These are phyloP conservation scores for Pleurotus citrinopileatus DNA, from an alignment of 768 basidiomycete species.

Conservation along the genomic window DNA sequence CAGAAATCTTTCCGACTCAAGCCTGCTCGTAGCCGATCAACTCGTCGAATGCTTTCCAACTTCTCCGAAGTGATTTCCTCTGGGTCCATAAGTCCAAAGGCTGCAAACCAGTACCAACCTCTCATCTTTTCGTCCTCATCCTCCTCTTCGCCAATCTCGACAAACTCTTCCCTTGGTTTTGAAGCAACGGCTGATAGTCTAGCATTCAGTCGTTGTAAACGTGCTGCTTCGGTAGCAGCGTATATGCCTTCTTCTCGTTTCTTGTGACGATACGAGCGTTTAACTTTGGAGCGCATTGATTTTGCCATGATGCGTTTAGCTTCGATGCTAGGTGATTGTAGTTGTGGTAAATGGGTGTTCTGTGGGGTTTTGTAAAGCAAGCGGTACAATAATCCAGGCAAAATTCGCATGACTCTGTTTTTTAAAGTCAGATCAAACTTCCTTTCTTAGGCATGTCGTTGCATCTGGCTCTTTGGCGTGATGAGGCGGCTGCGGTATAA, in stretches of 20 bases:
- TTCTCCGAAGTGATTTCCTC: slow-evolving; percentile 51
- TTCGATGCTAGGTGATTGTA: neutral
- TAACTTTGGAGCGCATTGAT: slow-evolving; percentile 78
- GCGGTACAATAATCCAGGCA: no score
- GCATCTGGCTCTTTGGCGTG: no score
- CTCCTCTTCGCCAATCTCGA: slow-evolving; percentile 27
- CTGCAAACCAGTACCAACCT: slow-evolving; percentile 71
- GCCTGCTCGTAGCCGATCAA: slow-evolving; percentile 9
- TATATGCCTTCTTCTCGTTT: slow-evolving; percentile 76
- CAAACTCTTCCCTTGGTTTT: slow-evolving; percentile 34
- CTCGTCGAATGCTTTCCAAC: slow-evolving; percentile 33
- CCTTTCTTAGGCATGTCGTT: no score
- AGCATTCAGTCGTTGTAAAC: slow-evolving; percentile 66
- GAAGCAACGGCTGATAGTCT: slow-evolving; percentile 55
- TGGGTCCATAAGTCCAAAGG: slow-evolving; percentile 58
- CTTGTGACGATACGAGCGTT: slow-evolving; percentile 72
- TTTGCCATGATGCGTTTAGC: slow-evolving; percentile 62
- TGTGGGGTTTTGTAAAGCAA: neutral
- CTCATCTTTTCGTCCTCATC: slow-evolving; percentile 36
- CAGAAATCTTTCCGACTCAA: neutral
- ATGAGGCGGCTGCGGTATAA: no score
- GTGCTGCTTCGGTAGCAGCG: slow-evolving; percentile 74
- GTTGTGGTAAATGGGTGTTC: neutral
- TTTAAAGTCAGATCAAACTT: no score
- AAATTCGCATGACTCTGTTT: no score